Evolutionary conservation across 2,329 filamentous ascomycete genomes (phyloP).

Genomic region (Elsinoe necatrix): DNA sequence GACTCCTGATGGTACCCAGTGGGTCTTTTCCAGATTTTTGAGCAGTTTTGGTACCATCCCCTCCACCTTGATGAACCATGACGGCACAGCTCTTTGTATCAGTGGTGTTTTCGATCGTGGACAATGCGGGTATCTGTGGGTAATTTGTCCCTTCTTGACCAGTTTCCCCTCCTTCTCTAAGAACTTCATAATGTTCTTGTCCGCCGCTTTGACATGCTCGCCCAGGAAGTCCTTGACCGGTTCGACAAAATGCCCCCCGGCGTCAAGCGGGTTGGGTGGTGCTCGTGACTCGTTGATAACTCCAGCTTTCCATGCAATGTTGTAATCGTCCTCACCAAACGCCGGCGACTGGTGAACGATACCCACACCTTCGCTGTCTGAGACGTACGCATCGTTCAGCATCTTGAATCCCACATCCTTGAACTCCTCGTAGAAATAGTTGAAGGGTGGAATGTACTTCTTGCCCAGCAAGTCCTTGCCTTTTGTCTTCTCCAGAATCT

Average conservation of each 20-base stretch:
- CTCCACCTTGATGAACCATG: conserved; percentile 88
- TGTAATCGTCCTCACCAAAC: conserved; percentile 95
- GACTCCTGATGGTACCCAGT: conserved; percentile 86
- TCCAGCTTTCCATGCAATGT: conserved; percentile 65
- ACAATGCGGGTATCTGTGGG: conserved; percentile 89
- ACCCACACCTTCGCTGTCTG: conserved; percentile 80
- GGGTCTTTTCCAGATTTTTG: conserved; percentile 77
- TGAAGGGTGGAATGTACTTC: conserved; percentile 82
- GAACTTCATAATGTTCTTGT: conserved; percentile 87
- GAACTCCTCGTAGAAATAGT: conserved; percentile 84
- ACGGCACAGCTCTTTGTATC: conserved; percentile 84
- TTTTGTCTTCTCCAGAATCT: conserved; percentile 68
- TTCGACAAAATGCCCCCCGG: conserved; percentile 67
- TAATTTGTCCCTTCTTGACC: conserved; percentile 77
- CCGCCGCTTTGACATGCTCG: conserved; percentile 82
- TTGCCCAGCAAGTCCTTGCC: conserved; percentile 80
- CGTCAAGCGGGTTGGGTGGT: conserved; percentile 88
- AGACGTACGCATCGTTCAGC: conserved; percentile 77
- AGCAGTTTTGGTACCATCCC: conserved; percentile 80
- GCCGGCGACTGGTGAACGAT: conserved; percentile 91
- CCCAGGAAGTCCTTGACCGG: conserved; percentile 75
- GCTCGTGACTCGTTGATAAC: conserved; percentile 67
- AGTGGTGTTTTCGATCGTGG: conserved; percentile 90
- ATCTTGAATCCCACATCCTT: conserved; percentile 77
- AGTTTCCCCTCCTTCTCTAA: conserved; percentile 69